These are phyloP conservation scores for Leishmania tarentolae DNA, from an alignment of 208 protist genomes.

Conservation along the genomic window DNA sequence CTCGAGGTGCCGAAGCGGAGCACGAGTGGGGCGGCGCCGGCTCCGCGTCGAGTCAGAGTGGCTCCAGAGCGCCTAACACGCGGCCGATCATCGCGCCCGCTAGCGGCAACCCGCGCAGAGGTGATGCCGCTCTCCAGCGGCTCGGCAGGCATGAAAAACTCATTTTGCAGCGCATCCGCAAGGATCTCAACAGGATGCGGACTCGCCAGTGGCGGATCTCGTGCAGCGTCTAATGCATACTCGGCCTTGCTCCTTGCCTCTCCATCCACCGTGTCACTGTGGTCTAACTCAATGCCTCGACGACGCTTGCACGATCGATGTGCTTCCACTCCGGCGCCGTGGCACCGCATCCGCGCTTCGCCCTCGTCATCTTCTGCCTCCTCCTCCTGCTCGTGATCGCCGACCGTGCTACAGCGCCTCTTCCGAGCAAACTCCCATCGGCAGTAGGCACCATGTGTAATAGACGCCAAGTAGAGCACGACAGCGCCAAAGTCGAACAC, in stretches of 20 bases:
- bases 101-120: neutral
- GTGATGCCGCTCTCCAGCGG: neutral
- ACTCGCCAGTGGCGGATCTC: neutral
- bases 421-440: neutral
- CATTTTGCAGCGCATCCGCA: slow-evolving; percentile 2
- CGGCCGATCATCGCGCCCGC: neutral
- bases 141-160: slow-evolving; percentile 23
- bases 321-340: neutral
- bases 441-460: slow-evolving; percentile 42
- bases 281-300: neutral
- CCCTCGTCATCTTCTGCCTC: neutral
- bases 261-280: neutral
- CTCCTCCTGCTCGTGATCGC: neutral
- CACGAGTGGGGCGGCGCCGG: slow-evolving; percentile 12
- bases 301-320: neutral
- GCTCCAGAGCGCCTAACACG: neutral
- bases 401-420: neutral
- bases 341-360: neutral
- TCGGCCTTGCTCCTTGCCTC: neutral
- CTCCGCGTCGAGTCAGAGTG: slow-evolving; percentile 8
- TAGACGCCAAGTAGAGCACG: slow-evolving; percentile 56
- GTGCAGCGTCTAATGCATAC: neutral
- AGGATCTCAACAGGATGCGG: slow-evolving; percentile 14
- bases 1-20: slow-evolving; percentile 20
- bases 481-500: slow-evolving; percentile 74